Evolutionary conservation across 1,139 yeast genomes (phyloP).

Genomic region (Suhomyces anneliseae): DNA sequence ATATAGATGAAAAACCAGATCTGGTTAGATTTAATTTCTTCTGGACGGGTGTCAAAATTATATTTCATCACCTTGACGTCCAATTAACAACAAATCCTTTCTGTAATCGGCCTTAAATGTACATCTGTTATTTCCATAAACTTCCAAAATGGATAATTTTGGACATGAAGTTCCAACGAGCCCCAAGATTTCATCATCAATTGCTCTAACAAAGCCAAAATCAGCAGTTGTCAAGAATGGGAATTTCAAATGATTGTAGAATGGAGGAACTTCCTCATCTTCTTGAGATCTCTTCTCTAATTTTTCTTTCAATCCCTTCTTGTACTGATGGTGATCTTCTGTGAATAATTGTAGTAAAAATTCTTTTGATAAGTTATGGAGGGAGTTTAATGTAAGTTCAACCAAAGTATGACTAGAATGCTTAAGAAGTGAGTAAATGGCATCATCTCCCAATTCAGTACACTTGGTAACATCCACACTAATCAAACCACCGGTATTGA

Average conservation of each 20-base stretch:
- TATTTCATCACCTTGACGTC: constrained; percentile 64
- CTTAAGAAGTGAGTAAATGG: constrained; percentile 55
- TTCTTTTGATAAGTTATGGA: constrained; percentile 54
- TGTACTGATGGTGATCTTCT: constrained; percentile 33
- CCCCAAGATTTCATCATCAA: constrained; percentile 63
- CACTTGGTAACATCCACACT: constrained; percentile 68
- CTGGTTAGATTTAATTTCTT: too few species aligned
- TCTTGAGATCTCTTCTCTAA: constrained; percentile 15
- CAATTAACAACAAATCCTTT: constrained; percentile 63
- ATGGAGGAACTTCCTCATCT: constrained; percentile 10
- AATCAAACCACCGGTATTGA: constrained; percentile 58
- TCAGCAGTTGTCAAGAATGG: constrained; percentile 67
- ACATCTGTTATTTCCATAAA: constrained; percentile 75
- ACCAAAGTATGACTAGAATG: constrained; percentile 71
- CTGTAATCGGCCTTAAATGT: constrained; percentile 54
- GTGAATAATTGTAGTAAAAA: constrained; percentile 47
- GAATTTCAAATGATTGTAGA: constrained; percentile 24
- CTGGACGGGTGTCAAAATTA: not conserved
- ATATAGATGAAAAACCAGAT: too few species aligned
- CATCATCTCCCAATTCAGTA: constrained; percentile 59
- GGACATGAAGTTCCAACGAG: constrained; percentile 58
- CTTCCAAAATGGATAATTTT: constrained; percentile 64
- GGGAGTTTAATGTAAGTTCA: constrained; percentile 69
- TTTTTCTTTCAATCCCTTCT: constrained; percentile 29
- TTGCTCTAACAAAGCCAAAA: constrained; percentile 71